Evolutionary conservation across 768 basidiomycete species (phyloP).

Genomic region (Tylopilus vinaceipallidus): DNA sequence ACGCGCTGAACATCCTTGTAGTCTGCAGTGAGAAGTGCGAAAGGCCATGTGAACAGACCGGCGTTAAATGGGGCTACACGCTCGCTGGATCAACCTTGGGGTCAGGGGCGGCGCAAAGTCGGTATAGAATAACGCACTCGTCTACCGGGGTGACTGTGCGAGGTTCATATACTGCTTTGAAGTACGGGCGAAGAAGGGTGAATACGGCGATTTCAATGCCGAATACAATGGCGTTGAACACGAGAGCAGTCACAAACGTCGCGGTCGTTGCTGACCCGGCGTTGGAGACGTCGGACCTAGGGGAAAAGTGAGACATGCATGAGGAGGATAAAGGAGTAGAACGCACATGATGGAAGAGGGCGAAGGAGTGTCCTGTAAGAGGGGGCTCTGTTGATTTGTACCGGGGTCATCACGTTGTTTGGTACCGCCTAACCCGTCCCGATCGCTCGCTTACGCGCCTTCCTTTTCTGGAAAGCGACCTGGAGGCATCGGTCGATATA

Average conservation of each 20-base stretch:
- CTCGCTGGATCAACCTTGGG: slow-evolving; percentile 40
- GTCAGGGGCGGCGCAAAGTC: background rate
- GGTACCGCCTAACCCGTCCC: slow-evolving; percentile 7
- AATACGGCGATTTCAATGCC: slow-evolving; percentile 70
- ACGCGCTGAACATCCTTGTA: slow-evolving; percentile 57
- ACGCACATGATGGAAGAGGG: slow-evolving; percentile 23
- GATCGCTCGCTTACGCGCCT: slow-evolving; percentile 12
- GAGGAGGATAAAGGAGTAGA: background rate
- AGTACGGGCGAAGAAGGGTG: slow-evolving; percentile 79
- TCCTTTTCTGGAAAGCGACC: slow-evolving; percentile 10
- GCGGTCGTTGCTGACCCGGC: slow-evolving; percentile 64
- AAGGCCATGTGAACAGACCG: slow-evolving; percentile 62
- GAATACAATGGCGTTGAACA: slow-evolving; percentile 77
- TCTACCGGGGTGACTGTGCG: slow-evolving; percentile 62
- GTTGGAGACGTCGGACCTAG: slow-evolving; percentile 39
- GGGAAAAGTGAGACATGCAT: background rate
- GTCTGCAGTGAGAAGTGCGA: slow-evolving; percentile 59
- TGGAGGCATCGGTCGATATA: no score
- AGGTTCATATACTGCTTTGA: slow-evolving; percentile 89
- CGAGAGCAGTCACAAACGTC: slow-evolving; percentile 82
- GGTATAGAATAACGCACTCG: slow-evolving; percentile 31
- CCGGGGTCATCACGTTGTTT: no score
- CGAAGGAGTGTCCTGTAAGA: slow-evolving; percentile 16
- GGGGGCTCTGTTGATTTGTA: no score
- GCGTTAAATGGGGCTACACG: slow-evolving; percentile 53